Evolutionary conservation across 345 rosid genomes (phyloP), one percentile per base, ranked within the genome.

Genomic region (Durio zibethinus): DNA sequence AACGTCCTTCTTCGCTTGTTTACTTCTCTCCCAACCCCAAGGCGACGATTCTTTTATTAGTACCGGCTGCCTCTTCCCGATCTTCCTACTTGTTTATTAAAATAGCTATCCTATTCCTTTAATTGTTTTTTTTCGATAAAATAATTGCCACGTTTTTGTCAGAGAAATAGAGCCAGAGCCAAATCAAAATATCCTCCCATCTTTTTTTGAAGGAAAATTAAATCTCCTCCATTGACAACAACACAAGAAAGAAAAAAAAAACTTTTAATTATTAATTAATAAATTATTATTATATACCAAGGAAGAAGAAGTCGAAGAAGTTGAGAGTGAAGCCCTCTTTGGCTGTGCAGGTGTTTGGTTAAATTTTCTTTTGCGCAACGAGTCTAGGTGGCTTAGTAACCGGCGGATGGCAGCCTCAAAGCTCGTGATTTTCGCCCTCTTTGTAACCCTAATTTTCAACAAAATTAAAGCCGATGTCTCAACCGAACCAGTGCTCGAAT

Each of bases 391-490:
- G 76, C 36, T 38, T 70, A 0, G 29, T 10, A 29, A 50, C 18
- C 60, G 45, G 66, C 35, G n/a, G 50, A 75, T 75, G 78, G 78
- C 78, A 54, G 45, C 71, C 47, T 61, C 21, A 20, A 47, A 50
- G 59, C 60, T 75, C 59, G 59, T 75, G 54, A 18, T 75, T 6
- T 33, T 75, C 40, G 45, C 78, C 42, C 59, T 75, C 70, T 47
- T 61, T 60, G 18, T 75, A 21, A 59, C 78, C 38, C 69, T 75
- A 31, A 31, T 75, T 62, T 75, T 62, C 47, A 60, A 12, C 45
- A 4, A 11, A 9, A 61, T n/a, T 61, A 20, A 20, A 33, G 78
- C 78, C 45, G 78, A 75, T 75, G 70, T 29, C 29, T 75, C 71
- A 45, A 31, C 50, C 10, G 60, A 62, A 48, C 47, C 69, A 0